Evolutionary conservation across 2,329 filamentous ascomycete species (phyloP).

Genomic region (Didymella pomorum): DNA sequence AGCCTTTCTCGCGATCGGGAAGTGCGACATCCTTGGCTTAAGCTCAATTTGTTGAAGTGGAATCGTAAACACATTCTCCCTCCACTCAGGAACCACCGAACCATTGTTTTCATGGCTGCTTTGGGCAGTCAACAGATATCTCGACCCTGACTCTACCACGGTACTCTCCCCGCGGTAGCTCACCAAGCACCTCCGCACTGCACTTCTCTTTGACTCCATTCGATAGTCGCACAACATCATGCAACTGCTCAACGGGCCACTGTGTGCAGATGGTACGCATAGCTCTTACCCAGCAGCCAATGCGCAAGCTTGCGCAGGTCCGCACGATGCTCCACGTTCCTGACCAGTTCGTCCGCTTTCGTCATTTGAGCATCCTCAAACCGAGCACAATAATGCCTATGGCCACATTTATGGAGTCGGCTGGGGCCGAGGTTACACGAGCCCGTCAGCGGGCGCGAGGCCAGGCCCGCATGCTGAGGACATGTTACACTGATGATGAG

Average conservation of each 20-base stretch:
- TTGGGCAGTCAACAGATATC: slow-evolving; percentile 2
- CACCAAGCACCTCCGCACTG: background rate
- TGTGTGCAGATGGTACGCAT: slow-evolving; percentile 11
- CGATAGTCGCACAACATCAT: slow-evolving; percentile 11
- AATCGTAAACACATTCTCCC: background rate
- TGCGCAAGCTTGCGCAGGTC: slow-evolving; percentile 9
- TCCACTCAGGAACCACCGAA: background rate
- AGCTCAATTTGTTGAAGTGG: background rate
- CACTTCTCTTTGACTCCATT: background rate
- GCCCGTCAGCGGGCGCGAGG: background rate
- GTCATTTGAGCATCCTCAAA: slow-evolving; percentile 1
- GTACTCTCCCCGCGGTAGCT: background rate
- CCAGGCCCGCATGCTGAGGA: background rate
- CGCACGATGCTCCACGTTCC: slow-evolving; percentile 10
- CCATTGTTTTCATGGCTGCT: background rate
- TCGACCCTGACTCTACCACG: slow-evolving; percentile 1
- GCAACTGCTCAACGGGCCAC: background rate
- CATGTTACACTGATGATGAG: slow-evolving; percentile 16
- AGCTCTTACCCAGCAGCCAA: background rate
- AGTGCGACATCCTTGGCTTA: background rate
- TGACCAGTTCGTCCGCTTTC: slow-evolving; percentile 6
- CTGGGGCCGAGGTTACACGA: slow-evolving; percentile 16
- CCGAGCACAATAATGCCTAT: slow-evolving; percentile 7
- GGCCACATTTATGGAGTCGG: background rate
- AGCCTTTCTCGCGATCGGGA: background rate